phyloP scores from a whole-genome alignment of 2,329 filamentous ascomycete species.

The Trichoderma polysporum region DNA sequence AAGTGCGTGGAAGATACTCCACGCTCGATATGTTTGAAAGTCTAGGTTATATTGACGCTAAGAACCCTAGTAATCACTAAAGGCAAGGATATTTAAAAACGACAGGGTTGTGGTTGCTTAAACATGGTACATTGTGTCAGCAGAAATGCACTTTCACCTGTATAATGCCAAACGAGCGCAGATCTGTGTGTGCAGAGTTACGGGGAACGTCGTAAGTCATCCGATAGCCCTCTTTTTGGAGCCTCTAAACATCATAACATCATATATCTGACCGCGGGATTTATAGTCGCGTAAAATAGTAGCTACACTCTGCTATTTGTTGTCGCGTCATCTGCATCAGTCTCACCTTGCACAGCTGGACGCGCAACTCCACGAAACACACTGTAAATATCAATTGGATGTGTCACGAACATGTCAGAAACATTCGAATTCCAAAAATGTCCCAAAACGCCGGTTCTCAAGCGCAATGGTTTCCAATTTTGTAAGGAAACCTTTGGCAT shows the following conservation, averaged over 20 bases:
- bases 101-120: no score
- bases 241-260: background rate
- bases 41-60: no score
- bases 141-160: background rate
- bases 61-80: no score
- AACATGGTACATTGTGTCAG: background rate
- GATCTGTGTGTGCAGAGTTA: background rate
- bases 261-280: background rate
- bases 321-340: background rate
- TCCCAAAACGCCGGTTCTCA: background rate
- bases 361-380: background rate
- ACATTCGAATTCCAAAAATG: background rate
- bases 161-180: background rate
- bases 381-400: no score
- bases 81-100: no score
- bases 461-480: constrained; percentile 12
- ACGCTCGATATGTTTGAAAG: no score
- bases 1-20: no score
- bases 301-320: no score
- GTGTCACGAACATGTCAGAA: background rate
- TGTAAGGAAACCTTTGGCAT: background rate
- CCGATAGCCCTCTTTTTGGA: background rate
- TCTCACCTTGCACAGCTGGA: background rate
- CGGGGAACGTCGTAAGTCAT: background rate
- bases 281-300: background rate